phyloP scores from a whole-genome alignment of 2,329 filamentous ascomycete species.

The Ceratocystis alfenasii region DNA sequence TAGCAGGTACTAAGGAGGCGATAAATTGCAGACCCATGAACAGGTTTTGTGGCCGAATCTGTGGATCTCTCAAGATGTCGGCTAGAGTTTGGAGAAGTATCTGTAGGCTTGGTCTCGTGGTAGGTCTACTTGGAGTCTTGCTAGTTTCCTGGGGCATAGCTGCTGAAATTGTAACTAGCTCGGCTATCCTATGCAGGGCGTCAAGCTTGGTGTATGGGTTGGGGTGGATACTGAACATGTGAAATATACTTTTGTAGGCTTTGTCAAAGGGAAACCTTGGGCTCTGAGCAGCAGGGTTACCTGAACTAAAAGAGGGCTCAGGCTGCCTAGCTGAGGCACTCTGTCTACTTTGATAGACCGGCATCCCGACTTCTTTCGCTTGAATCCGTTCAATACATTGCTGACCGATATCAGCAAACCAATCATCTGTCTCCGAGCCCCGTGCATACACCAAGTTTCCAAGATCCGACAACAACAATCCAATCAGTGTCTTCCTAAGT shows the following conservation, averaged over 20 bases:
- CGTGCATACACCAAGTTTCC: slow-evolving; percentile 74
- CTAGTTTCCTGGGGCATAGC: slow-evolving; percentile 54
- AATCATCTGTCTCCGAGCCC: slow-evolving; percentile 84
- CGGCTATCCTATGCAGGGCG: slow-evolving; percentile 69
- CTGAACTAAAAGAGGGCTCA: background rate
- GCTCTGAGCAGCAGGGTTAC: slow-evolving; percentile 24
- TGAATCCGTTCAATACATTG: slow-evolving; percentile 53
- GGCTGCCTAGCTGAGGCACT: background rate
- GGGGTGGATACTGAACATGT: slow-evolving; percentile 77
- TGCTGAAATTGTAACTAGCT: slow-evolving; percentile 66
- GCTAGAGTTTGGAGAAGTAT: slow-evolving; percentile 55
- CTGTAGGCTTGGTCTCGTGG: slow-evolving; percentile 39
- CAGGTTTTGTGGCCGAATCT: slow-evolving; percentile 63
- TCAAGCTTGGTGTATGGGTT: slow-evolving; percentile 80
- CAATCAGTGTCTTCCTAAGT: slow-evolving; percentile 67
- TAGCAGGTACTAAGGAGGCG: slow-evolving; percentile 50
- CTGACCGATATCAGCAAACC: slow-evolving; percentile 61
- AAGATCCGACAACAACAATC: slow-evolving; percentile 77
- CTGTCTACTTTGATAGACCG: background rate
- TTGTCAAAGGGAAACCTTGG: slow-evolving; percentile 65
- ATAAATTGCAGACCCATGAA: slow-evolving; percentile 74
- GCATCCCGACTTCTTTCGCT: slow-evolving; percentile 26
- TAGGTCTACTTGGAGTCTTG: slow-evolving; percentile 39
- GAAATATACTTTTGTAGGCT: slow-evolving; percentile 67
- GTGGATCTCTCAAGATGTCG: slow-evolving; percentile 53